These are phyloP conservation scores for Phanerochaete sordida DNA, from an alignment of 768 basidiomycete genomes.

Conservation along the genomic window DNA sequence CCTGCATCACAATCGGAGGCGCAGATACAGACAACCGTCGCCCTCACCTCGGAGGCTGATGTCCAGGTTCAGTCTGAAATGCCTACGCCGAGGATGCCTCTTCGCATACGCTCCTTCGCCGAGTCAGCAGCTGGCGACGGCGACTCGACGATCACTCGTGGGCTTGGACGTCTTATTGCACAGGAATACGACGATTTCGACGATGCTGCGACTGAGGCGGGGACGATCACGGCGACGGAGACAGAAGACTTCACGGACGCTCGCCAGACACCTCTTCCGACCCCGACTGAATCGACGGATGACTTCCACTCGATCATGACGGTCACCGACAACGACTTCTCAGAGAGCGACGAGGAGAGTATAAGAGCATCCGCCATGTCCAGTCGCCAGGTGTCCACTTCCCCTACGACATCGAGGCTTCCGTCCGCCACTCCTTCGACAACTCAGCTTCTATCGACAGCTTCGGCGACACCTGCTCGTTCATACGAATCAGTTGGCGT, in stretches of 20 bases:
- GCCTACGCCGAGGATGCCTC: not conserved
- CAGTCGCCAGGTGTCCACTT: conserved; percentile 25
- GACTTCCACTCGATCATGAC: conserved; percentile 79
- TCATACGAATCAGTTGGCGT: conserved; percentile 52
- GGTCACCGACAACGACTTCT: conserved; percentile 63
- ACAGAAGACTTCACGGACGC: conserved; percentile 78
- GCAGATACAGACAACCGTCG: conserved; percentile 14
- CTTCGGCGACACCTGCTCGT: conserved; percentile 24
- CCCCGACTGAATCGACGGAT: conserved; percentile 63
- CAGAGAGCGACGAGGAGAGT: conserved; percentile 64
- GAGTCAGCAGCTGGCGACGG: conserved; percentile 22
- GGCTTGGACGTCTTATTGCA: conserved; percentile 1
- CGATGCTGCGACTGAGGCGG: conserved; percentile 56
- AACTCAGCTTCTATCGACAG: no score
- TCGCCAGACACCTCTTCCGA: conserved; percentile 57
- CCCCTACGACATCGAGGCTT: conserved; percentile 9
- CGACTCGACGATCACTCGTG: conserved; percentile 27
- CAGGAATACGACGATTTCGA: conserved; percentile 33
- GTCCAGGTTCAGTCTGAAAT: conserved; percentile 5
- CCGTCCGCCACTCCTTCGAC: not conserved
- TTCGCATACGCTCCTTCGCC: conserved; percentile 5
- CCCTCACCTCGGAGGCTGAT: conserved; percentile 7
- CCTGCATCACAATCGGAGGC: conserved; percentile 9
- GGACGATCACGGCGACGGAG: conserved; percentile 44
- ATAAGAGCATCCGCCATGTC: conserved; percentile 60